These are phyloP conservation scores for Rhipidocladum racemiflorum DNA, from an alignment of 176 grass and related monocot species.

Conservation along the genomic window DNA sequence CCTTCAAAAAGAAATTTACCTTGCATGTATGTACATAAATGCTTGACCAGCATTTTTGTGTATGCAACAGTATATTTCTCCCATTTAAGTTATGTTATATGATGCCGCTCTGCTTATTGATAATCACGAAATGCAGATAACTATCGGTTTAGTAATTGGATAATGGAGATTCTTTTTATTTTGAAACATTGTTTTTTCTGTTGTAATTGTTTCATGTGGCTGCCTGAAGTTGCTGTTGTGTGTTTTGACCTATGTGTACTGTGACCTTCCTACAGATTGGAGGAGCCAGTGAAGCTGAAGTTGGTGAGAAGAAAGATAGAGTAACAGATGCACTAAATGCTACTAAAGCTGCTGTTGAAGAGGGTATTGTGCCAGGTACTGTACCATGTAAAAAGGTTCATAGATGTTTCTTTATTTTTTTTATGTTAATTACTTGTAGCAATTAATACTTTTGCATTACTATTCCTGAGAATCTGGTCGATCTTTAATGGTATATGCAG, in stretches of 20 bases:
- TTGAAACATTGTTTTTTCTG: background rate
- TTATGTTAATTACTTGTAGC: background rate
- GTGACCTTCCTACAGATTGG: constrained; percentile 61
- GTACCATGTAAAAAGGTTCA: background rate
- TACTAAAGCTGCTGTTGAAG: constrained; percentile 96
- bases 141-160: background rate
- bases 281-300: constrained; percentile 90
- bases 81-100: background rate
- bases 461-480: background rate
- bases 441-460: background rate
- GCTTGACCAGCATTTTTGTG: background rate
- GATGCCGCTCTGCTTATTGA: background rate
- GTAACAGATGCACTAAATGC: constrained; percentile 93
- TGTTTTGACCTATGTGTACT: background rate
- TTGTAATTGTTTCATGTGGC: background rate
- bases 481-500: constrained; percentile 41
- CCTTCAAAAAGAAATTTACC: background rate
- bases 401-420: background rate
- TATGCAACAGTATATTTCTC: background rate
- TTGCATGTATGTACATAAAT: background rate
- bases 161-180: background rate
- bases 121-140: background rate
- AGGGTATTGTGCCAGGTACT: constrained; percentile 94
- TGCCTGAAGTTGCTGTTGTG: background rate
- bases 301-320: constrained; percentile 93